phyloP scores from a whole-genome alignment of 352 stramenopile genomes.

The Phytopythium vexans region DNA sequence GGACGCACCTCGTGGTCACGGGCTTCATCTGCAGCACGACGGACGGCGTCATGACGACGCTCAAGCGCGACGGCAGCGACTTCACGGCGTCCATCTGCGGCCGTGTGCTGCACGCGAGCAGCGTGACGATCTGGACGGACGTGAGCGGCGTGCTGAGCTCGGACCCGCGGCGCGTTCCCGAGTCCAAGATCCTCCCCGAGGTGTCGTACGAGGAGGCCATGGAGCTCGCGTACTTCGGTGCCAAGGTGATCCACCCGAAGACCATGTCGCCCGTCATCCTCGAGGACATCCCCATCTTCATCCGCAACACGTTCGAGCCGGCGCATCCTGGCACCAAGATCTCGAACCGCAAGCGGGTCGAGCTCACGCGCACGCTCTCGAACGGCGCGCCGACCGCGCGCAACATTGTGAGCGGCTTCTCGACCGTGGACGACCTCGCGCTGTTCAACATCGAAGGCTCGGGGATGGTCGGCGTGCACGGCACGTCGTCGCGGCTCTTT shows the following conservation, averaged over 20 bases:
- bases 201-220: conserved; percentile 98
- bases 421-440: conserved; percentile 93
- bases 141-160: conserved; percentile 94
- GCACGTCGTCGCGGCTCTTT: conserved; percentile 92
- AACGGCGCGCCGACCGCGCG: conserved; percentile 53
- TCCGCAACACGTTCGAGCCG: conserved; percentile 96
- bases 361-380: conserved; percentile 56
- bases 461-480: conserved; percentile 93
- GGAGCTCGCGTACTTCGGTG: conserved; percentile 98
- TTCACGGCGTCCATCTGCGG: conserved; percentile 97
- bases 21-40: conserved; percentile 96
- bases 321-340: conserved; percentile 80
- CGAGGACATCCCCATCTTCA: conserved; percentile 96
- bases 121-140: conserved; percentile 97
- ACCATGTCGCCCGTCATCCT: conserved; percentile 91
- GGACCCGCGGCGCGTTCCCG: conserved; percentile 93
- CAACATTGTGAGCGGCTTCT: conserved; percentile 88
- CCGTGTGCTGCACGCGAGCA: conserved; percentile 85
- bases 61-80: conserved; percentile 96
- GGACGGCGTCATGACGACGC: conserved; percentile 94
- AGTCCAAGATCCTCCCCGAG: conserved; percentile 87
- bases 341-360: conserved; percentile 51
- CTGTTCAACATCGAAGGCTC: conserved; percentile 96
- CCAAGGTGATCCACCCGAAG: conserved; percentile 97
- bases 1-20: conserved; percentile 92